Percentiles rank a stretch among this genome's conserved stretches.
These are phyloP conservation scores for Simplicillium aogashimaense DNA, from an alignment of 2,329 filamentous ascomycete species.

Conservation along the genomic window DNA sequence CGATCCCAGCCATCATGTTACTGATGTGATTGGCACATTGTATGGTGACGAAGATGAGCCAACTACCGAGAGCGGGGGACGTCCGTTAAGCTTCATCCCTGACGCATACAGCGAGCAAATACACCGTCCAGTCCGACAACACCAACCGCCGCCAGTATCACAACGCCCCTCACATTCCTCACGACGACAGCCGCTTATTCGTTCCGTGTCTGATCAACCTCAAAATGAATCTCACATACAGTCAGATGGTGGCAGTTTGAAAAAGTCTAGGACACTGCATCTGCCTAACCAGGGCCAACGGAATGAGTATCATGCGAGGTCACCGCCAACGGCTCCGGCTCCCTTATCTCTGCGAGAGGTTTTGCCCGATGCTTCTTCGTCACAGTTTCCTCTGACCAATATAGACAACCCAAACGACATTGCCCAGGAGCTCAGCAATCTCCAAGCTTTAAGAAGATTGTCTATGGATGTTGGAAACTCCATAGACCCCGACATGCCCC, in stretches of 20 bases:
- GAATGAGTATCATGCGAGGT: constrained; percentile 29
- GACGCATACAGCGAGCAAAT: constrained; percentile 44
- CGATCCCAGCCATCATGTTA: constrained; percentile 88
- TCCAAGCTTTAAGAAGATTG: constrained; percentile 83
- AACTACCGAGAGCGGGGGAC: constrained; percentile 37
- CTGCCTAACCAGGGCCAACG: constrained; percentile 28
- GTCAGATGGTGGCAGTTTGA: constrained; percentile 22
- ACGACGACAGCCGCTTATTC: constrained; percentile 26
- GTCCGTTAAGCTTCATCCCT: constrained; percentile 65
- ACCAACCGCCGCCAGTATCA: constrained; percentile 9
- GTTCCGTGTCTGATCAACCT: constrained; percentile 36
- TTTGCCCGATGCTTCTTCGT: constrained; percentile 49
- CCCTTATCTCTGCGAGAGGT: constrained; percentile 39
- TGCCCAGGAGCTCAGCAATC: constrained; percentile 82
- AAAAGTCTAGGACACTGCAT: constrained; percentile 33
- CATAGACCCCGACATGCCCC: constrained; percentile 65
- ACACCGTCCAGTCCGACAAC: constrained; percentile 20
- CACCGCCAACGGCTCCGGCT: constrained; percentile 35
- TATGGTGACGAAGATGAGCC: constrained; percentile 69
- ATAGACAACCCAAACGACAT: constrained; percentile 85
- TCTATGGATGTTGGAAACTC: constrained; percentile 84
- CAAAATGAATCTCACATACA: constrained; percentile 16
- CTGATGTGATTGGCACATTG: constrained; percentile 83
- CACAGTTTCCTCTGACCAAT: constrained; percentile 74
- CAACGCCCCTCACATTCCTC: constrained; percentile 24